Base-by-base conservation (phyloP, 2,329 filamentous ascomycete species). In the Fusarium phyllophilum region DNA sequence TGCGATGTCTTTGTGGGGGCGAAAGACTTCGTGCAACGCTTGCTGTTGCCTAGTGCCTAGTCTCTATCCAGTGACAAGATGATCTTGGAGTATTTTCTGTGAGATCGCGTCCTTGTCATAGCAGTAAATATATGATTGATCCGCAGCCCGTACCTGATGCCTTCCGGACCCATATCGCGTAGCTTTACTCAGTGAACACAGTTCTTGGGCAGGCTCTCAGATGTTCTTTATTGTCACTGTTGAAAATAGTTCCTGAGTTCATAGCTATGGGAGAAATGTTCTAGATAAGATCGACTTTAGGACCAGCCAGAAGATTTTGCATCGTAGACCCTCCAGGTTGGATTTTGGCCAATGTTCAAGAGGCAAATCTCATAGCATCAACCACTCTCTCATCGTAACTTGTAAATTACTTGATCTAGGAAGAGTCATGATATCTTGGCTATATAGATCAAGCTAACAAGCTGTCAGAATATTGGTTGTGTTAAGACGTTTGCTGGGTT, bases 211-310 rank as follows among this genome's bases (percentile, higher is more conserved):
- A 54, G 98, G 87, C 22, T 88, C 84, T 72, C 89, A 93, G 38
- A 97, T 88, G 59, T 86, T 82, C 76, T 90, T 88, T 61, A 98
- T 95, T 94, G 4, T 95, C 91, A 72, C 90, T 89, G 55, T 90
- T 88, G 84, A n/a, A n/a, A n/a, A n/a, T n/a, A n/a, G n/a, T n/a
- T n/a, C 20, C 31, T 7, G 9, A 13, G 2, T n/a, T 8, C 4
- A 48, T 6, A n/a, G 7, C 10, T 17, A 8, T 10, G 3, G 20
- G 45, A 31, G 7, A 31, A 48, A 31, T 11, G 14, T 14, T 4
- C 8, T 22, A 31, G 13, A 0, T 10, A 12, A 2, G 26, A 22
- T 31, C 6, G 20, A 31, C 14, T 17, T 17, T 4, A n/a, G 17
- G 4, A 31, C 29, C 7, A 22, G 14, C 14, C 14, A 31, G 20